Evolutionary conservation across 176 grass and related monocot genomes (phyloP).

Genomic region (Oryza brachyantha): DNA sequence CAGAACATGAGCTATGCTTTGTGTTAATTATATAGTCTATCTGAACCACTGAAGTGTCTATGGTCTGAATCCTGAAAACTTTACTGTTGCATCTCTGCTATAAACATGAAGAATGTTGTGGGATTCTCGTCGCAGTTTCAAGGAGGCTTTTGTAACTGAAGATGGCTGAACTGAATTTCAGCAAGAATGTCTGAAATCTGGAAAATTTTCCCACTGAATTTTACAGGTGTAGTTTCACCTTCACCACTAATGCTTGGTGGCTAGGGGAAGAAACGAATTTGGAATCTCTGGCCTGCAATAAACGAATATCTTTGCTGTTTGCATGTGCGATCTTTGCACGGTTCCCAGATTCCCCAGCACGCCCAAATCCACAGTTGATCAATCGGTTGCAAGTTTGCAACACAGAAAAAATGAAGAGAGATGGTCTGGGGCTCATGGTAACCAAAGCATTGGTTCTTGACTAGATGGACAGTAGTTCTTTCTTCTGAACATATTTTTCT

Average conservation of each 20-base stretch:
- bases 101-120: background rate
- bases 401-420: too few relatives aligned
- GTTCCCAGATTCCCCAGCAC: background rate
- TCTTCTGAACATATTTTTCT: background rate
- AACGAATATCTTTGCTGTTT: slow-evolving; percentile 22
- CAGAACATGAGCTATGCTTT: background rate
- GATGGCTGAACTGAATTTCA: background rate
- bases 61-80: background rate
- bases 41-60: background rate
- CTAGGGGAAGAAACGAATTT: background rate
- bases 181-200: background rate
- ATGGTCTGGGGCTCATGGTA: background rate
- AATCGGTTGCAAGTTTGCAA: background rate
- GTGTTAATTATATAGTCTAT: slow-evolving; percentile 2
- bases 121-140: background rate
- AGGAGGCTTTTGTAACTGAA: background rate
- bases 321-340: background rate
- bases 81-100: background rate
- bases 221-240: background rate
- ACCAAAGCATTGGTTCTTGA: background rate
- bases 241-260: background rate
- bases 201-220: background rate
- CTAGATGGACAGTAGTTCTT: background rate
- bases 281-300: background rate
- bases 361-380: background rate